These are phyloP conservation scores for Schizosaccharomyces octosporus DNA, from an alignment of 805 yeast genomes.

Conservation along the genomic window DNA sequence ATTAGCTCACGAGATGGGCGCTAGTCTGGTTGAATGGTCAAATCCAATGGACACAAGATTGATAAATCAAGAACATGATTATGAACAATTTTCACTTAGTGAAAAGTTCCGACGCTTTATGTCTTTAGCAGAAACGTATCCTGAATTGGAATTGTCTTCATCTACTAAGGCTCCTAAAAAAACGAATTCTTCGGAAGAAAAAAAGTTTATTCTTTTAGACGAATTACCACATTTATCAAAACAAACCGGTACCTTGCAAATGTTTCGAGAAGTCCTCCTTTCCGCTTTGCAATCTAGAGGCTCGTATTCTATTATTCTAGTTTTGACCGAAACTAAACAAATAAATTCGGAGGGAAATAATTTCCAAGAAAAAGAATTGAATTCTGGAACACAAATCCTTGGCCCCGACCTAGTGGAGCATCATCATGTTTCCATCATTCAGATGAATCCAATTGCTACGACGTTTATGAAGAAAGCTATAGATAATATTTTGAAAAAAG, in stretches of 20 bases:
- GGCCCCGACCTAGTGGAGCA: background rate
- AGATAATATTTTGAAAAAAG: background rate
- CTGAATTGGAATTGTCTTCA: background rate
- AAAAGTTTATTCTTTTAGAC: background rate
- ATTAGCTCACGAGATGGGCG: background rate
- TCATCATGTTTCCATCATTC: background rate
- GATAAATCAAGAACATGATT: background rate
- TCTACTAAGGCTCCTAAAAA: background rate
- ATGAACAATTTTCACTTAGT: background rate
- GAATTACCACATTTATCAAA: background rate
- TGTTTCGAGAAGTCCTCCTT: background rate
- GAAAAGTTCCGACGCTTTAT: background rate
- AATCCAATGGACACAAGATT: background rate
- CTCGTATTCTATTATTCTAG: background rate
- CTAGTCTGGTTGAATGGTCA: background rate
- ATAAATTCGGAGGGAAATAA: background rate
- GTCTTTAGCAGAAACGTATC: background rate
- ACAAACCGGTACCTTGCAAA: background rate
- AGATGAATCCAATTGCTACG: background rate
- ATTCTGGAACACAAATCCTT: background rate
- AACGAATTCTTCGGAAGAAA: background rate
- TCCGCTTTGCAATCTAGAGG: background rate
- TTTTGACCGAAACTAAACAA: background rate
- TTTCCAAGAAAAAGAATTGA: background rate
- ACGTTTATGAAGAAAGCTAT: background rate